These are phyloP conservation scores for Lasiodiplodia hormozganensis DNA, from an alignment of 2,329 filamentous ascomycete species.

Conservation along the genomic window DNA sequence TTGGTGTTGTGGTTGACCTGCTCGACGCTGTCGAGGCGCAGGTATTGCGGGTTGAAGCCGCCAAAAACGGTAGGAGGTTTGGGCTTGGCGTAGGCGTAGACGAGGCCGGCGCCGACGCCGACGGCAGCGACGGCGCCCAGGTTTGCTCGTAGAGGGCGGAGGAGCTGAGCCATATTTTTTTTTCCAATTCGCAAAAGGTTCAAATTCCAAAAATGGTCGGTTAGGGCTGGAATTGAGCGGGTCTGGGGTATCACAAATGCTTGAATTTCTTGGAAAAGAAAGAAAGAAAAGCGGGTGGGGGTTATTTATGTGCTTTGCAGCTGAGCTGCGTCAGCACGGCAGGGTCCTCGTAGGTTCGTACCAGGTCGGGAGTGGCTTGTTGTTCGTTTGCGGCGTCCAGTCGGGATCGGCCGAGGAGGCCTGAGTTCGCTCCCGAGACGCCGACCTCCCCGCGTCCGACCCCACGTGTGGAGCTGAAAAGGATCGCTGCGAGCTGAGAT, in stretches of 20 bases:
- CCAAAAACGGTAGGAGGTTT: constrained; percentile 7
- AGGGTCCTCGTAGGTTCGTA: not conserved
- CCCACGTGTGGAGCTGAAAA: not conserved
- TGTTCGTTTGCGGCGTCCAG: not conserved
- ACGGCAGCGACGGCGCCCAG: not conserved
- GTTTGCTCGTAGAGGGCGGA: constrained; percentile 7
- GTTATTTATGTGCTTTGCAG: not conserved
- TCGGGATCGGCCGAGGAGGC: not conserved
- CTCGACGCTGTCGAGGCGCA: constrained; percentile 27
- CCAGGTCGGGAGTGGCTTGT: not conserved
- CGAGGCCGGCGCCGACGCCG: constrained; percentile 2
- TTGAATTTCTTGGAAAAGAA: not conserved
- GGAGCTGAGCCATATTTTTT: not conserved
- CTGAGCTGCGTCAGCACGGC: not conserved
- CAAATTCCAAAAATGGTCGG: no score
- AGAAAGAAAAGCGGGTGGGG: not conserved
- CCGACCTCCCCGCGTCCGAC: no score
- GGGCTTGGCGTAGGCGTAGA: constrained; percentile 10
- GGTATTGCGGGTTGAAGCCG: constrained; percentile 13
- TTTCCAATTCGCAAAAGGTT: no score
- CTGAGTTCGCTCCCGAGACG: not conserved
- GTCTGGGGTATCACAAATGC: not conserved
- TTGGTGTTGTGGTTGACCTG: constrained; percentile 31
- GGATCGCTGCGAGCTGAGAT: not conserved
- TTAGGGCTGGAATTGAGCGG: no score